Evolutionary conservation across 2,329 filamentous ascomycete species (phyloP).

Genomic region (Alternaria viburni): DNA sequence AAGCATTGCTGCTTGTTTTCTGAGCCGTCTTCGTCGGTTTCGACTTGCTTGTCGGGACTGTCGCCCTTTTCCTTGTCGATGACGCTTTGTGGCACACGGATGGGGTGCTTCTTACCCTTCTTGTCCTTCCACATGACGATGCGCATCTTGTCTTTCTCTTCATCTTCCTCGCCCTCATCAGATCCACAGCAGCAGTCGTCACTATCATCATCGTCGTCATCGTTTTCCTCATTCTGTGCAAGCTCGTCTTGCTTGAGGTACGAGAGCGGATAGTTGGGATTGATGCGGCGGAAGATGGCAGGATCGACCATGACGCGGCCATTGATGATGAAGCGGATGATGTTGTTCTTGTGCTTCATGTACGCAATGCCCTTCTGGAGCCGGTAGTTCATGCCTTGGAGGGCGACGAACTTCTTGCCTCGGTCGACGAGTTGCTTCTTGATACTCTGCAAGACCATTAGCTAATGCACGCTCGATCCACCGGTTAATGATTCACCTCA

Average conservation of each 20-base stretch:
- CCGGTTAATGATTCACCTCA: slow-evolving; percentile 37
- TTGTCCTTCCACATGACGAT: slow-evolving; percentile 56
- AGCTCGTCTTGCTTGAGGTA: slow-evolving; percentile 75
- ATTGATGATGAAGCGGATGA: slow-evolving; percentile 83
- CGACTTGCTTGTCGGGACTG: slow-evolving; percentile 48
- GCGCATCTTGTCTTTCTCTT: slow-evolving; percentile 46
- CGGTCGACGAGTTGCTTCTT: slow-evolving; percentile 74
- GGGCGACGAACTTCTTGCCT: slow-evolving; percentile 80
- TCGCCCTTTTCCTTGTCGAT: slow-evolving; percentile 55
- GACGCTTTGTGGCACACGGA: slow-evolving; percentile 56
- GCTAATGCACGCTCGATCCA: background rate
- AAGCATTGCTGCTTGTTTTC: slow-evolving; percentile 60
- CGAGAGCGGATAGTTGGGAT: slow-evolving; percentile 83
- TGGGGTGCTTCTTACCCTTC: slow-evolving; percentile 56
- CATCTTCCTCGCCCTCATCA: slow-evolving; percentile 26
- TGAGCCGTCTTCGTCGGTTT: slow-evolving; percentile 52
- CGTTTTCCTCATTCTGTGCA: slow-evolving; percentile 61
- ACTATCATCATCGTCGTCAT: slow-evolving; percentile 55
- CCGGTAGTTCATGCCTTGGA: slow-evolving; percentile 84
- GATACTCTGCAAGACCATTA: slow-evolving; percentile 53
- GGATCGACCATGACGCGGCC: slow-evolving; percentile 89
- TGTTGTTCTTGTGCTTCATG: slow-evolving; percentile 76
- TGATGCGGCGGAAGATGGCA: slow-evolving; percentile 79
- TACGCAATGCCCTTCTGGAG: slow-evolving; percentile 85
- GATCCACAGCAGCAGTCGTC: slow-evolving; percentile 46